These are phyloP conservation scores for Evernia prunastri DNA, from an alignment of 495 filamentous ascomycete species.

Conservation along the genomic window DNA sequence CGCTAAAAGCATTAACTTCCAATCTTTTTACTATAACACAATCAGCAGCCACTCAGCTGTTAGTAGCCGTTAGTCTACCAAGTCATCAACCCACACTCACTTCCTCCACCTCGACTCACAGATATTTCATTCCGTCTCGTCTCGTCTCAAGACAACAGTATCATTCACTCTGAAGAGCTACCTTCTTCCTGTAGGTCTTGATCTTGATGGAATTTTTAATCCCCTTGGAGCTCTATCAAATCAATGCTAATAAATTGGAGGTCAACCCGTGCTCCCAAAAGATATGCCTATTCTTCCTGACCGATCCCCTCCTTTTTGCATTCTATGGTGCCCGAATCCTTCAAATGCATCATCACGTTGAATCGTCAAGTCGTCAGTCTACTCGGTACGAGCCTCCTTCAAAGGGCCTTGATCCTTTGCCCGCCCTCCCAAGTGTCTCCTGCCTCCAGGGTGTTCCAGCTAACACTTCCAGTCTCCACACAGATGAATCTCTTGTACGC, in stretches of 20 bases:
- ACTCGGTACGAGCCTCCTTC: constrained; percentile 3
- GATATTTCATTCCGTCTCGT: too few relatives aligned
- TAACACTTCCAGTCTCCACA: constrained; percentile 83
- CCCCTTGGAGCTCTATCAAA: not conserved
- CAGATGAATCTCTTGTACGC: constrained; percentile 91
- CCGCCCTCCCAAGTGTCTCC: constrained; percentile 88
- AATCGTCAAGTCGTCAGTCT: constrained; percentile 15
- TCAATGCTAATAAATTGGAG: not conserved
- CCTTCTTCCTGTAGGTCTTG: not conserved
- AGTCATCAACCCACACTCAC: not conserved
- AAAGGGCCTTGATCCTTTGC: constrained; percentile 54
- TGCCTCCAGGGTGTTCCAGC: constrained; percentile 75
- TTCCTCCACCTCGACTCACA: not conserved
- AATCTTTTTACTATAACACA: not conserved
- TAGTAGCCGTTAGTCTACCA: not conserved
- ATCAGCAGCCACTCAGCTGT: not conserved
- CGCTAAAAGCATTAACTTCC: not conserved
- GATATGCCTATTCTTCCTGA: not conserved
- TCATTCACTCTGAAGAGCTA: not conserved
- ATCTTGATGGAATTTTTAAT: not conserved
- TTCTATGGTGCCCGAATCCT: constrained; percentile 8
- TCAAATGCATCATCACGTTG: constrained; percentile 8
- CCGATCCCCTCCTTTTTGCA: not conserved
- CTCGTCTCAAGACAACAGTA: not conserved
- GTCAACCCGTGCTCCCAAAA: not conserved